Evolutionary conservation across 345 rosid genomes (phyloP).

Genomic region (Citrus sp.): DNA sequence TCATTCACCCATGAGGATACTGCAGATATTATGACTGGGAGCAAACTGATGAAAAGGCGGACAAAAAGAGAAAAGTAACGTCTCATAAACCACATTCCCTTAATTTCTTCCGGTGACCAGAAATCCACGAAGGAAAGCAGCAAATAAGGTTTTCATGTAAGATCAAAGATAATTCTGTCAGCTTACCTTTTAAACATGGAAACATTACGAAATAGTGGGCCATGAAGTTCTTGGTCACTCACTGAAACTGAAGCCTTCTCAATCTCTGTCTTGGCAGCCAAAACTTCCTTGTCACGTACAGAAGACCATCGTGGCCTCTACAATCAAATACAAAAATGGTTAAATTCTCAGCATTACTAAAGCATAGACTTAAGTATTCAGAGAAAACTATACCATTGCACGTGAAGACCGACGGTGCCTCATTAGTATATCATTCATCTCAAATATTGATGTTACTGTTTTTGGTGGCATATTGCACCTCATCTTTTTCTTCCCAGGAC

Average conservation of each 20-base stretch:
- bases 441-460: constrained; percentile 56
- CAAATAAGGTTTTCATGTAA: neutral
- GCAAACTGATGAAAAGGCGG: neutral
- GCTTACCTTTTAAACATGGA: constrained; percentile 79
- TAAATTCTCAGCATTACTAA: constrained; percentile 3
- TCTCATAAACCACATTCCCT: neutral
- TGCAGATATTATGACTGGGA: neutral
- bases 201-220: constrained; percentile 77
- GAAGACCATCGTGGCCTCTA: constrained; percentile 89
- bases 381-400: constrained; percentile 47
- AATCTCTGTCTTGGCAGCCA: constrained; percentile 62
- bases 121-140: neutral
- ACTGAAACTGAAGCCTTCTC: constrained; percentile 45
- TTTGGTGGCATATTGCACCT: constrained; percentile 73
- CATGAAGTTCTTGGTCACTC: constrained; percentile 60
- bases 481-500: constrained; percentile 47
- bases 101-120: neutral
- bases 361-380: neutral
- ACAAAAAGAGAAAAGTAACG: neutral
- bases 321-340: constrained; percentile 18
- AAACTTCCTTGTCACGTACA: constrained; percentile 59
- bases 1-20: neutral
- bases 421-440: constrained; percentile 55
- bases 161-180: constrained; percentile 4
- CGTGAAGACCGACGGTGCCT: constrained; percentile 63